Evolutionary conservation across 1,284 basidiomycete species (phyloP).

Genomic region (Phylloporus sp.): DNA sequence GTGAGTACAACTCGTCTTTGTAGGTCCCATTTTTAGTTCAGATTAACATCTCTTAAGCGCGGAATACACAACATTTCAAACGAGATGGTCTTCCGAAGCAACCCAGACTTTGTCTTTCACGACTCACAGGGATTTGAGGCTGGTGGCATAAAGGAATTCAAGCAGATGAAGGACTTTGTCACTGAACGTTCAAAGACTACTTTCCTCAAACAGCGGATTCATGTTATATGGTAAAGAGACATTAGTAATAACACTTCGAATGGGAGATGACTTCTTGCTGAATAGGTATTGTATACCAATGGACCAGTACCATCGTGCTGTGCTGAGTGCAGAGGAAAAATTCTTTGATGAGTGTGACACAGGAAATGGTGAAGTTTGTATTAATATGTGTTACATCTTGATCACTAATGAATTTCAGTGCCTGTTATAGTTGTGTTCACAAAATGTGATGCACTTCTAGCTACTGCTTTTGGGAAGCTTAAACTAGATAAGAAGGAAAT

Average conservation of each 20-base stretch:
- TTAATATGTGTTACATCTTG: too few species aligned
- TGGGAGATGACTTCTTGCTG: neutral
- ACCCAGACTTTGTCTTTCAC: constrained; percentile 6
- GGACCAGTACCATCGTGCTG: constrained; percentile 3
- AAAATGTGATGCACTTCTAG: too few species aligned
- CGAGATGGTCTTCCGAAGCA: constrained; percentile 1
- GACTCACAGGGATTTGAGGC: neutral
- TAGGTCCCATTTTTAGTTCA: neutral
- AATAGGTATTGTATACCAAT: constrained; percentile 1
- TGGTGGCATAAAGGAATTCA: neutral
- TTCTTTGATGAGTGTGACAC: constrained; percentile 7
- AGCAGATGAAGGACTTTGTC: constrained; percentile 5
- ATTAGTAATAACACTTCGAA: neutral
- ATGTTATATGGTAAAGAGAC: too few species aligned
- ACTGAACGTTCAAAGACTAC: neutral
- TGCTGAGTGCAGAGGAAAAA: constrained; percentile 4
- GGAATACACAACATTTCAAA: neutral
- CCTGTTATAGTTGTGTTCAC: too few species aligned
- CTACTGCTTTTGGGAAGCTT: too few species aligned
- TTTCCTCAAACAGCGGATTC: too few species aligned
- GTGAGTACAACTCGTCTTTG: neutral
- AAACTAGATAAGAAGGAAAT: neutral
- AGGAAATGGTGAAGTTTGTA: neutral
- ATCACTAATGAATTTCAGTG: too few species aligned
- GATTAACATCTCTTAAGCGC: neutral